These are phyloP conservation scores for Diutina siamensis DNA, from an alignment of 1,139 yeast genomes.

Conservation along the genomic window DNA sequence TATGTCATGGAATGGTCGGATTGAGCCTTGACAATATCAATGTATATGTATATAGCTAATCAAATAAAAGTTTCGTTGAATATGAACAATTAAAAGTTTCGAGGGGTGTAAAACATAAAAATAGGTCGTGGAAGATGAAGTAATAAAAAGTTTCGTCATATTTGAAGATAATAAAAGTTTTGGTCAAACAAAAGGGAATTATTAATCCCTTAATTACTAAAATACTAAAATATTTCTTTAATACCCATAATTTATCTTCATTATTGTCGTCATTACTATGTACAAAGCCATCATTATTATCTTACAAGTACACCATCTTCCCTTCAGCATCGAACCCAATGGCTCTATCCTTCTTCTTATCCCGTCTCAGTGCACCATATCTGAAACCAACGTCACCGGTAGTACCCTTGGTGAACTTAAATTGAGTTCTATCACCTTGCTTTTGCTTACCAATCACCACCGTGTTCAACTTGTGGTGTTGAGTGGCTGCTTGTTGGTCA, in stretches of 20 bases:
- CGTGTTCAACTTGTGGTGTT: constrained; percentile 14
- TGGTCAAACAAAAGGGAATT: no score
- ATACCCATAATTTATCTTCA: no score
- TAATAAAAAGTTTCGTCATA: no score
- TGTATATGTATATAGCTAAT: not conserved
- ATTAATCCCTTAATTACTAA: no score
- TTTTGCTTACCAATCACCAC: constrained; percentile 39
- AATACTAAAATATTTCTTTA: no score
- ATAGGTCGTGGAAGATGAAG: no score
- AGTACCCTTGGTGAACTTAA: constrained; percentile 64
- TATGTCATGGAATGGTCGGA: constrained; percentile 25
- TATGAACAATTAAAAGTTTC: no score
- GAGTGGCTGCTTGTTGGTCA: constrained; percentile 10
- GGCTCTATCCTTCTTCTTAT: constrained; percentile 74
- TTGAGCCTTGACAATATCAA: no score
- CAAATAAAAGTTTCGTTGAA: no score
- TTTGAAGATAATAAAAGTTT: no score
- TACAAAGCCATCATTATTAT: not conserved
- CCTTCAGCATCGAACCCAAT: constrained; percentile 70
- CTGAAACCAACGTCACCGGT: constrained; percentile 84
- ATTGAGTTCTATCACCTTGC: constrained; percentile 50
- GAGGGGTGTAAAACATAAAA: no score
- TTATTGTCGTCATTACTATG: not conserved
- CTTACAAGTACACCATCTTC: constrained; percentile 29
- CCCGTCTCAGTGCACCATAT: constrained; percentile 86